phyloP scores from a whole-genome alignment of 1,284 basidiomycete species.

The Austroboletus niveus region DNA sequence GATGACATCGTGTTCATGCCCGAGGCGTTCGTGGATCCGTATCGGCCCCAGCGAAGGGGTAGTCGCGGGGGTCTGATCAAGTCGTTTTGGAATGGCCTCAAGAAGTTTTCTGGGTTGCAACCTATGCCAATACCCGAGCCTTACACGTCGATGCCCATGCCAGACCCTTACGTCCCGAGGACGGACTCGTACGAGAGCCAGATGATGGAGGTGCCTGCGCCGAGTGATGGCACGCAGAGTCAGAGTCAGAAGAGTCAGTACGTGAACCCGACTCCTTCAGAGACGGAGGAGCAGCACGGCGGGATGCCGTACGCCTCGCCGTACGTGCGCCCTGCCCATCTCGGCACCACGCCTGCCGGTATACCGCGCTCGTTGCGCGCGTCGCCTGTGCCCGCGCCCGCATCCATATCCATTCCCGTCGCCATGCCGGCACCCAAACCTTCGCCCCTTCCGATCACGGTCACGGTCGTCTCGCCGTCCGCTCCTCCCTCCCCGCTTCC shows the following conservation, averaged over 20 bases:
- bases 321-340: slow-evolving; percentile 5
- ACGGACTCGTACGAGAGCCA: slow-evolving; percentile 1
- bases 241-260: slow-evolving; percentile 4
- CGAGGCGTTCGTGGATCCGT: slow-evolving; percentile 3
- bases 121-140: neutral
- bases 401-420: neutral
- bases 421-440: neutral
- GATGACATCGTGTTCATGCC: slow-evolving; percentile 13
- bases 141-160: neutral
- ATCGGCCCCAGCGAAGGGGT: slow-evolving; percentile 5
- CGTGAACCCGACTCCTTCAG: slow-evolving; percentile 4
- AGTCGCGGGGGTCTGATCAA: slow-evolving; percentile 11
- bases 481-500: slow-evolving; percentile 7
- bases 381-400: slow-evolving; percentile 1
- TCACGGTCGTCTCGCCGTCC: slow-evolving; percentile 22
- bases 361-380: slow-evolving; percentile 6
- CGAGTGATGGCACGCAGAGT: slow-evolving; percentile 6
- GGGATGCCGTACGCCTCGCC: slow-evolving; percentile 15
- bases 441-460: neutral
- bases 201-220: slow-evolving; percentile 6
- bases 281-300: slow-evolving; percentile 11
- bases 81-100: slow-evolving; percentile 25
- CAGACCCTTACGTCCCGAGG: neutral
- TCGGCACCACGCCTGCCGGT: neutral
- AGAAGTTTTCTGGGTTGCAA: slow-evolving; percentile 18